Evolutionary conservation across 148 eudicot genomes (phyloP).

Genomic region (Polygonum maritimum): DNA sequence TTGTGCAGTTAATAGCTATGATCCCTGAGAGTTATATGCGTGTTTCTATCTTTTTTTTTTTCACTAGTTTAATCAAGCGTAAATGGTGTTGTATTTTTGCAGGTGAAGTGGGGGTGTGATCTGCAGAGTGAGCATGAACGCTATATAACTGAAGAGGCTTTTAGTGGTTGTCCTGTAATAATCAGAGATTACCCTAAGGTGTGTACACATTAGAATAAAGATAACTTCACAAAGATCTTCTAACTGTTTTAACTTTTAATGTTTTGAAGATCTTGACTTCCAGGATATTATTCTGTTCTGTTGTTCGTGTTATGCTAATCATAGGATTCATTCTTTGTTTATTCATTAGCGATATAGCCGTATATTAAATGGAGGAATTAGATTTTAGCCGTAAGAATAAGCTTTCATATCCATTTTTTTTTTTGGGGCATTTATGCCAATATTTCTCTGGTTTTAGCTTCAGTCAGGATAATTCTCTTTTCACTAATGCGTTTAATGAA

Average conservation of each 20-base stretch:
- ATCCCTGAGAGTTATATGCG: neutral
- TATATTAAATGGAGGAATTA: neutral
- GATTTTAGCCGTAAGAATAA: neutral
- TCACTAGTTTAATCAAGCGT: neutral
- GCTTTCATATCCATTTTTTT: neutral
- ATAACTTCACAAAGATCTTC: neutral
- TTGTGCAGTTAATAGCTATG: neutral
- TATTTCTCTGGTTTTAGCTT: neutral
- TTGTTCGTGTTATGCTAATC: neutral
- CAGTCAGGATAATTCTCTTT: neutral
- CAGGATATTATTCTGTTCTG: neutral
- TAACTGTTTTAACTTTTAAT: neutral
- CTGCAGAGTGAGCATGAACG: slow-evolving; percentile 99
- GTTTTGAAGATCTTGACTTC: neutral
- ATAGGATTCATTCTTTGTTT: neutral
- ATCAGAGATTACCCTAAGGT: slow-evolving; percentile 97
- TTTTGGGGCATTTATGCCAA: neutral
- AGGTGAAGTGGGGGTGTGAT: slow-evolving; percentile 99
- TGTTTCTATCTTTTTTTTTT: neutral
- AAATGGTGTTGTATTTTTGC: slow-evolving; percentile 14
- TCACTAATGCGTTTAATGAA: neutral
- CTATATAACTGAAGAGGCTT: slow-evolving; percentile 82
- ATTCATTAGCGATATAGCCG: neutral
- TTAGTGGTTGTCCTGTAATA: slow-evolving; percentile 91
- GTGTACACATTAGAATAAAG: slow-evolving; percentile 14